phyloP scores from a whole-genome alignment of 306 rosid species.

The Quercus parvula region DNA sequence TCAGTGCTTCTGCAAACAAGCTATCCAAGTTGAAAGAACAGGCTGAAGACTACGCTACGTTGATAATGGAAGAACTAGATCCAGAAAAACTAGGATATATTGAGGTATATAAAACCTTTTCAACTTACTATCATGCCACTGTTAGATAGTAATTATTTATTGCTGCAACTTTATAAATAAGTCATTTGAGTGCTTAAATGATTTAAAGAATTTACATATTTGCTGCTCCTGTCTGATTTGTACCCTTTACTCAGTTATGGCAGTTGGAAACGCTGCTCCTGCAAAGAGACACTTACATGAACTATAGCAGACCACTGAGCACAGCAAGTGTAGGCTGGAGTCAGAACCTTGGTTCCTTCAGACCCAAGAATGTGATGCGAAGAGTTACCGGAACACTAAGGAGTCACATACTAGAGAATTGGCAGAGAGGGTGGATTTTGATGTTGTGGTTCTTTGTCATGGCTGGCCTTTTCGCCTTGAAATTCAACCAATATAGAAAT shows the following conservation, averaged over 20 bases:
- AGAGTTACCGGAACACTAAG: conserved; percentile 32
- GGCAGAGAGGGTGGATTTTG: conserved; percentile 81
- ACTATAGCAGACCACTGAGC: conserved; percentile 77
- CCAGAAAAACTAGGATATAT: conserved; percentile 90
- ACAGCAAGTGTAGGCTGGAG: conserved; percentile 62
- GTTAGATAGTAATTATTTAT: not conserved
- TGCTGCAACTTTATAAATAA: not conserved
- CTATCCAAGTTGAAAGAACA: conserved; percentile 75
- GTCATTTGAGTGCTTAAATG: too few species aligned
- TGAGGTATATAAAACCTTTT: conserved; percentile 45
- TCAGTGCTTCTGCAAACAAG: conserved; percentile 97
- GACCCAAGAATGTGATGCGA: conserved; percentile 36
- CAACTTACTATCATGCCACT: not conserved
- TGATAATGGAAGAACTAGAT: conserved; percentile 90
- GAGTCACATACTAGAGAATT: conserved; percentile 52
- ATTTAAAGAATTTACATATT: not conserved
- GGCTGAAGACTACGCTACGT: conserved; percentile 84
- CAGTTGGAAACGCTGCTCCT: conserved; percentile 80
- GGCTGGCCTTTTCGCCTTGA: conserved; percentile 65
- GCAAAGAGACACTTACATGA: conserved; percentile 76
- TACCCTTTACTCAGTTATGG: conserved; percentile 64
- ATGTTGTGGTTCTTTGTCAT: conserved; percentile 51
- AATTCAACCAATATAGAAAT: conserved; percentile 68
- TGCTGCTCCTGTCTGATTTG: not conserved
- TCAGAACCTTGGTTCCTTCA: conserved; percentile 46